Conservation (phyloP, 176 grass and related monocot species). For the Echinochloa phyllopogon region DNA sequence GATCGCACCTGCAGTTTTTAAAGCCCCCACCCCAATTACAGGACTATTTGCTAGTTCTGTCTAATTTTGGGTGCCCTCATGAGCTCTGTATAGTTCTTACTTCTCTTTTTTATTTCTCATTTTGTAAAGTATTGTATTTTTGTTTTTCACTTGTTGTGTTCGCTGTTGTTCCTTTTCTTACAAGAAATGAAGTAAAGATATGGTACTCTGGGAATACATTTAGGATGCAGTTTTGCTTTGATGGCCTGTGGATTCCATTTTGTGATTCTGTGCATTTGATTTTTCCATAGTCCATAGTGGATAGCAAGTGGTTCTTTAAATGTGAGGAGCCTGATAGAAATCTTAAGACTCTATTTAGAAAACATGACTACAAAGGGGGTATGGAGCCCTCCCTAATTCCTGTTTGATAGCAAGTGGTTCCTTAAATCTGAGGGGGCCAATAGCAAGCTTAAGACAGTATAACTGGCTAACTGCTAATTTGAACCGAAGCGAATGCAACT, state of each 20-base stretch:
- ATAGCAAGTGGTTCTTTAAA: not conserved
- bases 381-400: not conserved
- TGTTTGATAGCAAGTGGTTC: not conserved
- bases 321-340: not conserved
- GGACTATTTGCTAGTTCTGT: not conserved
- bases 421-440: too few species aligned
- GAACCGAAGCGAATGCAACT: not conserved
- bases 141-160: not conserved
- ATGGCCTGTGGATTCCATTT: not conserved
- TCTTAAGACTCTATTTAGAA: not conserved
- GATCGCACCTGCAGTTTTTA: conserved; percentile 1
- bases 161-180: not conserved
- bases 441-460: too few species aligned
- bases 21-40: not conserved
- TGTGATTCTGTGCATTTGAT: not conserved
- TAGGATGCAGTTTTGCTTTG: not conserved
- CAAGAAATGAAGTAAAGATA: not conserved
- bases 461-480: not conserved
- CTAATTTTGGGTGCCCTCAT: not conserved
- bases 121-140: conserved; percentile 10
- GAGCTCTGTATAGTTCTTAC: conserved; percentile 3
- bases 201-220: not conserved
- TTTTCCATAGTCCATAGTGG: not conserved
- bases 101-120: not conserved
- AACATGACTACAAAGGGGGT: not conserved